A percentile compares a stretch with the other conserved stretches of the same genome.
Conservation (phyloP, 352 stramenopile species). For the Phytophthora sojae region DNA sequence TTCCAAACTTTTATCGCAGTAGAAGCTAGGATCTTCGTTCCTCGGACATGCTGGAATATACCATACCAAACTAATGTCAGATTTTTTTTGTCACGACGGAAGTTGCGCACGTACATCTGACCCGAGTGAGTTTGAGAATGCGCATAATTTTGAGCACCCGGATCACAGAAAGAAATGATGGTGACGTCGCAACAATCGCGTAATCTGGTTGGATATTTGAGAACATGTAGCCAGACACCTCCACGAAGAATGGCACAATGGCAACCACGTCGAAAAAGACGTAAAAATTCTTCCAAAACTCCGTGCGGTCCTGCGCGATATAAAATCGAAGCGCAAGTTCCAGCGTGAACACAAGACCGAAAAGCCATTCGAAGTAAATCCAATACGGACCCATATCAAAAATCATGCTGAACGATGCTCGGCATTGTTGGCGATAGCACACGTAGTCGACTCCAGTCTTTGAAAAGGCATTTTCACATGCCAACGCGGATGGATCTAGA, state of each 20-base stretch:
- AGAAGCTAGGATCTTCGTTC: constrained; percentile 66
- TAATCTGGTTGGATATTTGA: constrained; percentile 52
- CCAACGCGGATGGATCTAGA: constrained; percentile 23
- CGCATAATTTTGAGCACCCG: constrained; percentile 78
- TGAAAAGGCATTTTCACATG: constrained; percentile 50
- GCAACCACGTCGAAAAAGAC: constrained; percentile 74
- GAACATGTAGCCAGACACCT: constrained; percentile 47
- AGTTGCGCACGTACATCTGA: constrained; percentile 18
- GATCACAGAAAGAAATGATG: constrained; percentile 73
- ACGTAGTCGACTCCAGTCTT: constrained; percentile 38
- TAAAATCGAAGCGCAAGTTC: constrained; percentile 71
- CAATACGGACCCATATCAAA: constrained; percentile 77
- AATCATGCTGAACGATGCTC: constrained; percentile 33
- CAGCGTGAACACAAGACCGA: constrained; percentile 62
- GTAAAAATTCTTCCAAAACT: constrained; percentile 65
- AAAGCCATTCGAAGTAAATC: constrained; percentile 81
- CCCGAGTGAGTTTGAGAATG: constrained; percentile 75
- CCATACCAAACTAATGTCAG: too few relatives aligned
- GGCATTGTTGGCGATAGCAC: constrained; percentile 64
- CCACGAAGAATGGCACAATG: constrained; percentile 68
- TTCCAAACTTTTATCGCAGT: constrained; percentile 66
- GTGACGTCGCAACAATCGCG: constrained; percentile 64
- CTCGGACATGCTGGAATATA: constrained; percentile 62
- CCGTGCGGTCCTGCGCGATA: constrained; percentile 40
- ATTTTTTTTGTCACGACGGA: too few relatives aligned